These are phyloP conservation scores for Populus pruinosa DNA, from an alignment of 345 rosid genomes.

Conservation along the genomic window DNA sequence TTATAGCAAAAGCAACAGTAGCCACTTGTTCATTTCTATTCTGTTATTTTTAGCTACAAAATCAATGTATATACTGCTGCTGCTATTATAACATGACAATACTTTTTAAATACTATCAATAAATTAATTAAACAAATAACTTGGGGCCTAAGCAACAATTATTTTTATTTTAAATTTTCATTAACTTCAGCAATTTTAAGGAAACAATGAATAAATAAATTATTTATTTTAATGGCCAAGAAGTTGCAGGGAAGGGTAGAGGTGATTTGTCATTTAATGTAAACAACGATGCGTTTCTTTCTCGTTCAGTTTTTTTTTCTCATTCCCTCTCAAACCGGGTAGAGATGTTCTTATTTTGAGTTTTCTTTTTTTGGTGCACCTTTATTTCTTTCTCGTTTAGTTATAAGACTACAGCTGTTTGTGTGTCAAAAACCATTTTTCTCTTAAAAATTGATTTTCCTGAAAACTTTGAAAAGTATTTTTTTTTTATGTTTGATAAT, in stretches of 20 bases:
- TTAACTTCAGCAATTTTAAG: conserved; percentile 4
- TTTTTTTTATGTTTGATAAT: no score
- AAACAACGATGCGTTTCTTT: conserved; percentile 8
- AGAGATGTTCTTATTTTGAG: no score
- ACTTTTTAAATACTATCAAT: neutral
- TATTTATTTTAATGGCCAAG: neutral
- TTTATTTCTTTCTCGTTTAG: no score
- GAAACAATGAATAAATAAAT: neutral
- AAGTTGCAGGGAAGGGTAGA: conserved; percentile 3
- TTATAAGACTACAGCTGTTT: no score
- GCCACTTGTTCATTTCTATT: neutral
- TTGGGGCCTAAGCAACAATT: conserved; percentile 18
- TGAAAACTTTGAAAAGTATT: no score
- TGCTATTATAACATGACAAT: neutral
- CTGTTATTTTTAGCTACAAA: neutral
- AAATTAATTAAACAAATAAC: conserved; percentile 1
- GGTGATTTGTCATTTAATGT: neutral
- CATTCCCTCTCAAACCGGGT: conserved; percentile 7
- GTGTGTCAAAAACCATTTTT: no score
- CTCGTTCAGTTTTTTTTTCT: conserved; percentile 2
- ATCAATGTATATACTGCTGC: neutral
- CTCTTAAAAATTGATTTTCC: no score
- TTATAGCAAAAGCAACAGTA: neutral
- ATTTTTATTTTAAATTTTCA: neutral
- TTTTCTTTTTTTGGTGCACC: no score